Evolutionary conservation across 192 early-diverging fungal species (phyloP), one percentile per base, ranked within the genome.

Genomic region (Coemansia sp.): DNA sequence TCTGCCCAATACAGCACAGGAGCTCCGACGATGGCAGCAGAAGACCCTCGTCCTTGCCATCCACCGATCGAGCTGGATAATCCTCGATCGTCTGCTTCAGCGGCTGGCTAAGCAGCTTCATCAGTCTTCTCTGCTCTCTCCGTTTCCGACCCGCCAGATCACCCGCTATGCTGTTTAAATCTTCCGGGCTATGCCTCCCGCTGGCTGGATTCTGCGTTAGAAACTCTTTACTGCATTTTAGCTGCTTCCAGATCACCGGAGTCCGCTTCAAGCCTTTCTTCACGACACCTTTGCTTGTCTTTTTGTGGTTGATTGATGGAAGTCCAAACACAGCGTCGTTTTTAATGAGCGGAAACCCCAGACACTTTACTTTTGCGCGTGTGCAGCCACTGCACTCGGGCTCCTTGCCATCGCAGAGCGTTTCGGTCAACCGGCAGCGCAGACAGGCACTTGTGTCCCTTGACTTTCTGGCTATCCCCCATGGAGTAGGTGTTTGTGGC

Each of bases 21-120:
- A 81, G 68, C 62, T 74, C 72, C 3, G 78, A 81, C 15, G 78
- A 81, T 29, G 78, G 78, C 15, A 81, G 72, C 20, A 55, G 68
- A 31, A 68, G 41, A 25, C 25, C 53, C 34, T 48, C 36, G n/a
- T 34, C 42, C 40, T 57, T 13, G 1, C 61, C 52, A 1, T 68
- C 56, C 52, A 31, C 17, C 8, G n/a, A 14, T 3, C 20, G 19
- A n/a, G 27, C 52, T 30, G 28, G 52, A 33, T 30, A n/a, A 54
- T 54, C 52, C 8, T n/a, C 52, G 33, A 54, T 4, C 7, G 52
- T 30, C 5, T 33, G 5, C 23, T 7, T 31, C 30, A 54, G 14
- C 17, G 52, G 29, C 3, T 29, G 27, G n/a, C 29, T 30, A 54
- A 54, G 52, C 5, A 54, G 27, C 11, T 25, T 14, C 11, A 7